A percentile compares a stretch with the other conserved stretches of the same genome.
Conservation (phyloP, 2,329 filamentous ascomycete species). For the Apiospora marii region DNA sequence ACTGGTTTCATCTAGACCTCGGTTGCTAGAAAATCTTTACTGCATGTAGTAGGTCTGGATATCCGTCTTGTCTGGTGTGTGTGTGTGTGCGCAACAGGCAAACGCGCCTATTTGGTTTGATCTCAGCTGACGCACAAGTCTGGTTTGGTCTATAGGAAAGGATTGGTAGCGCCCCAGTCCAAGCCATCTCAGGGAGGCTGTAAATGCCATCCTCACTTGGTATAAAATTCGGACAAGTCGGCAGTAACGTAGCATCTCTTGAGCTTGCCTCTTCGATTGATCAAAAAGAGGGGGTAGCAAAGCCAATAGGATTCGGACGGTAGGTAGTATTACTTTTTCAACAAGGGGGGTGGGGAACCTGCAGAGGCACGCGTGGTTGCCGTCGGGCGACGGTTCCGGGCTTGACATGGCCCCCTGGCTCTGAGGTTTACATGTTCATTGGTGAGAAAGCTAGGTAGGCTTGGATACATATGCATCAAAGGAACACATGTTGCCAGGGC, state of each 20-base stretch:
- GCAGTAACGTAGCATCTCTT: neutral
- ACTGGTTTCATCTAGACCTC: neutral
- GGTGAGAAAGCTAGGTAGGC: neutral
- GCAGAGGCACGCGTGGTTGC: neutral
- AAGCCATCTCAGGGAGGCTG: neutral
- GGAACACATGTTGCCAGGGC: neutral
- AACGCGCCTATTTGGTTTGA: neutral
- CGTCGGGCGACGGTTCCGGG: neutral
- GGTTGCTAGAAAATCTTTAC: neutral
- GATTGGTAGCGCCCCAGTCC: neutral
- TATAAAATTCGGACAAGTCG: neutral
- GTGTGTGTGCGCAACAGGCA: too few species aligned
- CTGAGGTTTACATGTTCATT: neutral
- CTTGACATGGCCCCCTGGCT: neutral
- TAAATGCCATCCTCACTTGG: neutral
- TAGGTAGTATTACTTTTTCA: neutral
- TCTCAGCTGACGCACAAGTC: neutral
- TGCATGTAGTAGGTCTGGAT: too few species aligned
- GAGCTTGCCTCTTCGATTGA: neutral
- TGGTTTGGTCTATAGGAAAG: neutral
- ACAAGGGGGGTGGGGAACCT: neutral
- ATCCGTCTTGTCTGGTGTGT: neutral
- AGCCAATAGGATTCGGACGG: neutral
- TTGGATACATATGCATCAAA: neutral
- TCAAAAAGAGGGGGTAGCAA: neutral